These are phyloP conservation scores for Termitomyces sp. DNA, from an alignment of 768 basidiomycete species.

Conservation along the genomic window DNA sequence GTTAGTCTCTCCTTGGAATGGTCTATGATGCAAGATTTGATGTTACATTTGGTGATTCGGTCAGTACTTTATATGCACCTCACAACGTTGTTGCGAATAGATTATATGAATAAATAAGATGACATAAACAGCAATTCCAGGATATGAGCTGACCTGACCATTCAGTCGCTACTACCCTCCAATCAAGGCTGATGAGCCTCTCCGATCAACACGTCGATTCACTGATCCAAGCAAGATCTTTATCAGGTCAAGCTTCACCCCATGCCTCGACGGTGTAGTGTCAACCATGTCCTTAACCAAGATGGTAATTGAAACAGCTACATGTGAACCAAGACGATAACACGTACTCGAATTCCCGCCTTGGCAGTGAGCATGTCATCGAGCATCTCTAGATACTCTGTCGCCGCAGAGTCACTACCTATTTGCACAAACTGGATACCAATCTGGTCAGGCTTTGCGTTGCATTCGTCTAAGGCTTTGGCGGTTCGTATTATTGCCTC, in stretches of 20 bases:
- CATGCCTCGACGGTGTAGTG: constrained; percentile 45
- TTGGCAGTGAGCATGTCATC: neutral
- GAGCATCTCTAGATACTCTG: neutral
- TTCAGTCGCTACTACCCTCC: neutral
- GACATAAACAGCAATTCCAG: neutral
- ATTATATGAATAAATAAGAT: no score
- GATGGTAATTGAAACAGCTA: neutral
- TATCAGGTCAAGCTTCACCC: constrained; percentile 43
- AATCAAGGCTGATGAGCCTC: constrained; percentile 6
- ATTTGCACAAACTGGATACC: constrained; percentile 12
- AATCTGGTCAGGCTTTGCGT: constrained; percentile 43
- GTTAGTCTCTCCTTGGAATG: no score
- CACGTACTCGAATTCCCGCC: constrained; percentile 36
- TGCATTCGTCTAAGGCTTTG: constrained; percentile 38
- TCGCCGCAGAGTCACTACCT: constrained; percentile 27
- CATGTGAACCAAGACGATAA: neutral
- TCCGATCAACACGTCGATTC: constrained; percentile 34
- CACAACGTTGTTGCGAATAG: no score
- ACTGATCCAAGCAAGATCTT: constrained; percentile 66
- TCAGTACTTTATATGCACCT: no score
- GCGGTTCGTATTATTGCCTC: constrained; percentile 39
- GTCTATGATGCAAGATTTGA: no score
- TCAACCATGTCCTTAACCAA: constrained; percentile 59
- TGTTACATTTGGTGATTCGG: no score
- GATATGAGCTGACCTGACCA: neutral